phyloP scores from a whole-genome alignment of 257 asterid genomes.

The Leptodermis oblonga region DNA sequence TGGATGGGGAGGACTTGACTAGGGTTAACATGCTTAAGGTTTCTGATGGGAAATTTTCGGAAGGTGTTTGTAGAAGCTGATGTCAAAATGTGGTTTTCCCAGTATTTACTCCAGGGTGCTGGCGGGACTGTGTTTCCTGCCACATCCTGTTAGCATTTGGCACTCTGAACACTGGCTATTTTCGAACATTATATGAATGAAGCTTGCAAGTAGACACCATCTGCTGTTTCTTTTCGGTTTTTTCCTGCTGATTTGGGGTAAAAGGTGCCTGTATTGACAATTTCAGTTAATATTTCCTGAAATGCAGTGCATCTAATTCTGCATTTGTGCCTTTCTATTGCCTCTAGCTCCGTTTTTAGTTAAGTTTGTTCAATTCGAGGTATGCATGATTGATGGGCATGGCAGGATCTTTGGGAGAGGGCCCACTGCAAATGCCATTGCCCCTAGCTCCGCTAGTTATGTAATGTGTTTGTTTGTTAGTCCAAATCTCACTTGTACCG shows the following conservation, averaged over 20 bases:
- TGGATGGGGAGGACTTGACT: background rate
- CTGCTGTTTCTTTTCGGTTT: background rate
- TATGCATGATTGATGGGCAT: too few species aligned
- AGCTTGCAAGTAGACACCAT: background rate
- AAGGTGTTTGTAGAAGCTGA: background rate
- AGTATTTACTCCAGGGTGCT: background rate
- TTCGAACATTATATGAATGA: background rate
- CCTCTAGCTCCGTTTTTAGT: too few species aligned
- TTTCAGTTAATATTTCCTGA: background rate
- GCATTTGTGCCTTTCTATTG: background rate
- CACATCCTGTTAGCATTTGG: background rate
- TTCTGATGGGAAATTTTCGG: background rate
- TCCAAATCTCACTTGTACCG: too few species aligned
- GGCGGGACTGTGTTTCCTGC: background rate
- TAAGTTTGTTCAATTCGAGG: too few species aligned
- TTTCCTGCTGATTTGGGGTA: background rate
- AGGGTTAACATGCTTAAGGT: background rate
- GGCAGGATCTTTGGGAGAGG: too few species aligned
- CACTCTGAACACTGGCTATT: background rate
- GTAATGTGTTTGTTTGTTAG: too few species aligned
- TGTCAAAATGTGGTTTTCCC: background rate
- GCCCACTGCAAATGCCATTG: too few species aligned
- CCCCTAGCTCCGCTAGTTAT: too few species aligned
- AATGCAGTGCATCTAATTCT: background rate
- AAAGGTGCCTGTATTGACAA: conserved; percentile 1